Evolutionary conservation across 2,329 filamentous ascomycete species (phyloP).

Genomic region (Cladosporium halotolerans): DNA sequence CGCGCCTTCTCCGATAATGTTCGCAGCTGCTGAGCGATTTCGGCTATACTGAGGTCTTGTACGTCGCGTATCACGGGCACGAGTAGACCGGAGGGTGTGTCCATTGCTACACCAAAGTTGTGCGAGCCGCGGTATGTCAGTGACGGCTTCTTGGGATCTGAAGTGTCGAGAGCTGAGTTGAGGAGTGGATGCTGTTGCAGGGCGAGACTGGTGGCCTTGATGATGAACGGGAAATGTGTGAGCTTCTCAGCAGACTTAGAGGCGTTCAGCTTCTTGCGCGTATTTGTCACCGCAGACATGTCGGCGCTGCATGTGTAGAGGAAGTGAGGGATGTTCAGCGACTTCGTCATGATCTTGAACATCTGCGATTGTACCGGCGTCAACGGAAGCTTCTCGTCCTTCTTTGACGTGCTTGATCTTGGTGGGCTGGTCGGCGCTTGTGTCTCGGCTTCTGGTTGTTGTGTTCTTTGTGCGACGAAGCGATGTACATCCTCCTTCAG

Average conservation of each 20-base stretch:
- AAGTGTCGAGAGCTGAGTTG: slow-evolving; percentile 73
- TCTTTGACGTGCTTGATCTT: slow-evolving; percentile 18
- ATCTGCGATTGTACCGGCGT: slow-evolving; percentile 81
- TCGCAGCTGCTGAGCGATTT: slow-evolving; percentile 69
- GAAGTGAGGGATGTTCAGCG: slow-evolving; percentile 87
- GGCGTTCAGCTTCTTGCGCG: slow-evolving; percentile 72
- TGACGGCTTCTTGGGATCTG: slow-evolving; percentile 58
- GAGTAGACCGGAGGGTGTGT: slow-evolving; percentile 79
- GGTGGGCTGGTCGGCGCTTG: slow-evolving; percentile 13
- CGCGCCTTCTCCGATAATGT: slow-evolving; percentile 68
- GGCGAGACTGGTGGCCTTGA: slow-evolving; percentile 88
- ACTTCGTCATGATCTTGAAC: slow-evolving; percentile 97
- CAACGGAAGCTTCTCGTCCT: slow-evolving; percentile 63
- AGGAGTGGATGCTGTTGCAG: slow-evolving; percentile 77
- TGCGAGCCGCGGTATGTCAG: slow-evolving; percentile 76
- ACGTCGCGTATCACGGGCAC: slow-evolving; percentile 91
- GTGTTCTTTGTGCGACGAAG: slow-evolving; percentile 24
- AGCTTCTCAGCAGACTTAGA: slow-evolving; percentile 52
- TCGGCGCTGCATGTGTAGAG: slow-evolving; percentile 88
- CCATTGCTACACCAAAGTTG: slow-evolving; percentile 94
- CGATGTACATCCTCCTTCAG: slow-evolving; percentile 81
- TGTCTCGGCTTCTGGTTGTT: slow-evolving; percentile 33
- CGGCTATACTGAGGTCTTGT: slow-evolving; percentile 65
- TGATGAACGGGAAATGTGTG: slow-evolving; percentile 87
- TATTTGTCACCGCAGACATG: slow-evolving; percentile 64